A percentile compares a stretch with the other conserved stretches of the same genome.
These are phyloP conservation scores for Rhazya stricta DNA, from an alignment of 257 asterid genomes.

Conservation along the genomic window DNA sequence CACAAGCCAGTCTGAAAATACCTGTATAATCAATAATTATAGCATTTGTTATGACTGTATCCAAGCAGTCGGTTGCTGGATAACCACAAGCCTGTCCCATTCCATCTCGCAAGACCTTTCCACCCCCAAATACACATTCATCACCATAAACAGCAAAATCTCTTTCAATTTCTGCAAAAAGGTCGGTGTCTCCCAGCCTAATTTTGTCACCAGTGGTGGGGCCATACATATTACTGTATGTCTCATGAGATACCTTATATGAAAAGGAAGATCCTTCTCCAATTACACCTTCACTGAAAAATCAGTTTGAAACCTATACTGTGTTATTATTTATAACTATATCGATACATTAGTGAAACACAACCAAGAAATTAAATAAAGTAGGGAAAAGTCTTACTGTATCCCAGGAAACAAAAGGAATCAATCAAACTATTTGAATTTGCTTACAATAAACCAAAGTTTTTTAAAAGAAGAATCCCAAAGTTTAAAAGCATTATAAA, in stretches of 20 bases:
- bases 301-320: slow-evolving; percentile 19
- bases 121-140: slow-evolving; percentile 97
- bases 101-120: slow-evolving; percentile 90
- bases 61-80: slow-evolving; percentile 50
- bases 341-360: background rate
- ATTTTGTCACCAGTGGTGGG: slow-evolving; percentile 88
- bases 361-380: background rate
- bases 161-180: slow-evolving; percentile 78
- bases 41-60: slow-evolving; percentile 92
- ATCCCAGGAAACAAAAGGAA: slow-evolving; percentile 2
- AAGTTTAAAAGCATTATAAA: slow-evolving; percentile 24
- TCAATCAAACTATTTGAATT: slow-evolving; percentile 10
- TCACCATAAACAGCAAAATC: slow-evolving; percentile 77
- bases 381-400: background rate
- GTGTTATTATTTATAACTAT: slow-evolving; percentile 14
- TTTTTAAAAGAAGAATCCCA: slow-evolving; percentile 2
- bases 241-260: slow-evolving; percentile 57
- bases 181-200: slow-evolving; percentile 87
- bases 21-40: slow-evolving; percentile 83
- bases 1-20: slow-evolving; percentile 62
- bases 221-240: slow-evolving; percentile 82
- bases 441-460: slow-evolving; percentile 7
- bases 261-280: slow-evolving; percentile 57
- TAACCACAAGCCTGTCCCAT: slow-evolving; percentile 92
- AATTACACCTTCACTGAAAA: slow-evolving; percentile 59